Evolutionary conservation across 345 rosid genomes (phyloP), one percentile per base, ranked within the genome.

Genomic region (Cardamine resedifolia): DNA sequence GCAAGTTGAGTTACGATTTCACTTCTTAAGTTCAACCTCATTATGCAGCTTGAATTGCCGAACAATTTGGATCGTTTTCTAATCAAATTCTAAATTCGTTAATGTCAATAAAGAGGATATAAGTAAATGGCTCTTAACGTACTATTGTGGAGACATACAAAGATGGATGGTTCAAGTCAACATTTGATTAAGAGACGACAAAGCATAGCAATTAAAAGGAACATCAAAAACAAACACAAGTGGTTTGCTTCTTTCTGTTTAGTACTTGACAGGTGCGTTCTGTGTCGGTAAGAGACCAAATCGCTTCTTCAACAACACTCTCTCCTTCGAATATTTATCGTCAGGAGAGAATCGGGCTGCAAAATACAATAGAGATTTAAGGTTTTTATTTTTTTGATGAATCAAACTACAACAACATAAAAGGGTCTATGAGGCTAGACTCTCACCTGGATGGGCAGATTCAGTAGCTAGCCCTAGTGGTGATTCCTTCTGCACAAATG

Each of bases 331-430:
- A 71, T 79, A 91, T 70, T 91, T 87, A 85, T 89, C 97, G 61
- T 91, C 97, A 0, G 96, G 97, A 7, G 94, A 89, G 83, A 91
- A 91, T 34, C 96, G 89, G 30, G 96, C 97, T 89, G 87, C 83
- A 16, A 55, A 63, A 63, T 28, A 38, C 1, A 45, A 48, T 44
- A 55, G 60, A 8, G 0, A 1, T 33, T 59, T 4, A 23, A n/a
- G 2, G 3, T 21, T 4, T 15, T 4, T 10, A 23, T 1, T 6
- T 7, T 6, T n/a, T 36, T 45, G 10, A 27, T 10, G 39, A 44
- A 56, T 56, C 50, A 38, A 64, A 47, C 1, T 31, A 19, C 5
- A 6, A 75, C 53, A 6, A 53, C 10, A 16, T 26, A 24, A 19
- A 58, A 7, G 2, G 23, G 10, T 10, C 14, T 43, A 0, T 2